phyloP scores from a whole-genome alignment of 495 filamentous ascomycete species.

The Recurvomyces mirabilis region DNA sequence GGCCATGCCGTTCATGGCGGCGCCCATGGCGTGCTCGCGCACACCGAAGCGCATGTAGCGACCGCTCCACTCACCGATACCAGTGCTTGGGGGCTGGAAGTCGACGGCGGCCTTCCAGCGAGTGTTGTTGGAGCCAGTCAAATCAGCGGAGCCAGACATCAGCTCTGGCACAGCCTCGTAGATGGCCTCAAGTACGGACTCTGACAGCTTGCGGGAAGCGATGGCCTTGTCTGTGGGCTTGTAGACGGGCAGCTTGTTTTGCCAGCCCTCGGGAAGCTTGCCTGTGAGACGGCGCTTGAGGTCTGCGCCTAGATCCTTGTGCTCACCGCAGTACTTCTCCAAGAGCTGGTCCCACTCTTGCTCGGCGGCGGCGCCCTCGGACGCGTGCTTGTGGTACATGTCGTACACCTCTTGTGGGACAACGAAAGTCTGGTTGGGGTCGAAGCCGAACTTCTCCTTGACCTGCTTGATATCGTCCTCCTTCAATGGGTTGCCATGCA shows the following conservation, averaged over 20 bases:
- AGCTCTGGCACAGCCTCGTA: constrained; percentile 78
- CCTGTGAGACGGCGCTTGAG: constrained; percentile 69
- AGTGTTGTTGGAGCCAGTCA: constrained; percentile 98
- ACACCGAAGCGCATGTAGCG: constrained; percentile 97
- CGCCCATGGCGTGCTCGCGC: constrained; percentile 94
- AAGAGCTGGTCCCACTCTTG: constrained; percentile 92
- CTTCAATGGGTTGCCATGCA: constrained; percentile 93
- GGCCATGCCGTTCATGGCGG: constrained; percentile 93
- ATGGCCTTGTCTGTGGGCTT: constrained; percentile 74
- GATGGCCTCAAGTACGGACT: constrained; percentile 83
- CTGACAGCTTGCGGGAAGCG: constrained; percentile 90
- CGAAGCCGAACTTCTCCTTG: constrained; percentile 90
- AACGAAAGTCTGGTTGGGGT: constrained; percentile 84
- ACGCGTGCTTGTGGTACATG: constrained; percentile 66
- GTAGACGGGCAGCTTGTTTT: constrained; percentile 86
- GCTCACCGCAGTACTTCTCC: constrained; percentile 66
- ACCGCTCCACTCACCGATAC: constrained; percentile 76
- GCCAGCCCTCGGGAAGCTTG: constrained; percentile 91
- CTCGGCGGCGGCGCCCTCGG: constrained; percentile 80
- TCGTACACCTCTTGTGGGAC: constrained; percentile 95
- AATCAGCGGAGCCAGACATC: constrained; percentile 88
- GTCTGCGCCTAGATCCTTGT: constrained; percentile 67
- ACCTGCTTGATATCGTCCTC: constrained; percentile 81
- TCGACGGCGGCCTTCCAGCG: constrained; percentile 93
- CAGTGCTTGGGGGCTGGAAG: constrained; percentile 84